Percentiles rank a stretch among this genome's conserved stretches.
Evolutionary conservation across 169 alveolate genomes (phyloP).

Genomic region (Miamiensis avidus): DNA sequence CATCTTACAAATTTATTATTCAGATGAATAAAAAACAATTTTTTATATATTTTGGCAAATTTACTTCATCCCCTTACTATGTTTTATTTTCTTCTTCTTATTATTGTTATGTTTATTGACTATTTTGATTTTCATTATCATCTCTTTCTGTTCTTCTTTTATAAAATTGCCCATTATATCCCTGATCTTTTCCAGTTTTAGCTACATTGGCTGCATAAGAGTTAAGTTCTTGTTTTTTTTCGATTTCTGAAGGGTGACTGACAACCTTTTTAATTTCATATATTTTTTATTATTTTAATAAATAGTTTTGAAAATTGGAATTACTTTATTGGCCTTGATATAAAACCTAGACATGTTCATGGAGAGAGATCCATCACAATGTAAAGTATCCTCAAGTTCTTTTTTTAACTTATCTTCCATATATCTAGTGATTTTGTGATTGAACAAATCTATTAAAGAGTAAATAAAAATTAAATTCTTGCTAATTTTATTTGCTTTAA

Average conservation of each 20-base stretch:
- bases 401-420: conserved; percentile 48
- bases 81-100: conserved; percentile 35
- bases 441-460: conserved; percentile 8
- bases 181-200: conserved; percentile 21
- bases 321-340: conserved; percentile 38
- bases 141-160: conserved; percentile 27
- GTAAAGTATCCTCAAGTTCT: conserved; percentile 39
- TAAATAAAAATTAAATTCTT: too few species aligned
- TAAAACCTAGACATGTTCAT: conserved; percentile 48
- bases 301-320: too few species aligned
- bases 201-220: conserved; percentile 46
- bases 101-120: conserved; percentile 1
- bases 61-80: conserved; percentile 27
- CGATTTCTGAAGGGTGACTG: conserved; percentile 47
- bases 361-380: conserved; percentile 37
- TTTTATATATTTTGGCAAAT: too few species aligned
- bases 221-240: conserved; percentile 45
- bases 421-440: conserved; percentile 35
- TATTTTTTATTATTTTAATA: too few species aligned
- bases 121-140: conserved; percentile 20
- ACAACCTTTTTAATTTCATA: conserved; percentile 2
- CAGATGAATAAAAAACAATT: too few species aligned
- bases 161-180: conserved; percentile 1
- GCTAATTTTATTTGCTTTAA: background rate
- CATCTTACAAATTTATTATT: background rate